phyloP scores from a whole-genome alignment of 2,329 filamentous ascomycete species.

The Alternaria arborescens region DNA sequence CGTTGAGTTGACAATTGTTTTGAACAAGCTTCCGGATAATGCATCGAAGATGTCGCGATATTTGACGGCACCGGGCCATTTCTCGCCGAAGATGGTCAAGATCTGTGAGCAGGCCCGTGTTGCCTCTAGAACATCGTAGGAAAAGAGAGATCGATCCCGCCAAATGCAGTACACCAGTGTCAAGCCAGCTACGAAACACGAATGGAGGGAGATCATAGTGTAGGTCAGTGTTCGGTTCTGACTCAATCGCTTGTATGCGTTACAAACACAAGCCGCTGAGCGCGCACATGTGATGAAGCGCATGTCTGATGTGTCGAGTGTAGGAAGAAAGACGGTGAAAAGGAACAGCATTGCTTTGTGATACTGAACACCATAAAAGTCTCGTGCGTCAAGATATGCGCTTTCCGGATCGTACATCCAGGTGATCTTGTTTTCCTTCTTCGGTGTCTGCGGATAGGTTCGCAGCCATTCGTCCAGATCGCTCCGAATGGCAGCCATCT shows the following conservation, averaged over 20 bases:
- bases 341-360: conserved; percentile 39
- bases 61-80: conserved; percentile 39
- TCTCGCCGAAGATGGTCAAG: conserved; percentile 39
- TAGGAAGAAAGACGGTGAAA: conserved; percentile 33
- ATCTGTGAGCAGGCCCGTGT: conserved; percentile 37
- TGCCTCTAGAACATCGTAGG: conserved; percentile 37
- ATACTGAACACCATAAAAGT: conserved; percentile 40
- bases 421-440: conserved; percentile 27
- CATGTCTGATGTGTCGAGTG: conserved; percentile 26
- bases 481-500: conserved; percentile 27
- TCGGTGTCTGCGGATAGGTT: conserved; percentile 29
- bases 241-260: conserved; percentile 35
- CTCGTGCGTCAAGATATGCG: conserved; percentile 31
- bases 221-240: conserved; percentile 38
- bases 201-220: conserved; percentile 40
- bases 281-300: conserved; percentile 35
- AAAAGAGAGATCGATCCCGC: conserved; percentile 34
- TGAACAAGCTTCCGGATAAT: conserved; percentile 31
- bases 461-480: conserved; percentile 34
- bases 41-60: conserved; percentile 41
- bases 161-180: conserved; percentile 41
- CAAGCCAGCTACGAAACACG: conserved; percentile 38
- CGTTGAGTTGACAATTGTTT: conserved; percentile 8
- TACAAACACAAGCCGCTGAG: conserved; percentile 36
- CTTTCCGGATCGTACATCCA: conserved; percentile 42